Evolutionary conservation across 2,329 filamentous ascomycete genomes (phyloP).

Genomic region (Ophiostoma ulmi): DNA sequence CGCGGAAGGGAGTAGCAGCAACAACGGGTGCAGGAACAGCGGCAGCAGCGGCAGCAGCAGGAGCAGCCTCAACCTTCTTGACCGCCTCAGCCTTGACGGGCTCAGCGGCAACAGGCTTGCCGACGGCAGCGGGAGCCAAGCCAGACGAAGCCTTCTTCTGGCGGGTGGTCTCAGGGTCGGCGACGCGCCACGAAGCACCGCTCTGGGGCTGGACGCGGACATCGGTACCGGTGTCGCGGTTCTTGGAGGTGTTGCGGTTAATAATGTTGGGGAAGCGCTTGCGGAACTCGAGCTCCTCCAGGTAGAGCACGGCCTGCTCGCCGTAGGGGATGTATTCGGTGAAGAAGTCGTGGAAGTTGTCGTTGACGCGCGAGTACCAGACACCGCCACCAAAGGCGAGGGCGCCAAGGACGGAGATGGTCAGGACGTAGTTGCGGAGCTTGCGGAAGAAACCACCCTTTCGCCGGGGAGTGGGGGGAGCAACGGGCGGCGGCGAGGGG

Average conservation of each 20-base stretch:
- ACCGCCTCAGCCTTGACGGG: conserved; percentile 10
- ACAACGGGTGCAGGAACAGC: conserved; percentile 27
- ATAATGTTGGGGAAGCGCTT: conserved; percentile 64
- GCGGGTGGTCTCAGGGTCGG: conserved; percentile 54
- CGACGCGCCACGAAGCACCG: conserved; percentile 74
- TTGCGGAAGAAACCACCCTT: conserved; percentile 65
- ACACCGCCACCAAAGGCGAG: conserved; percentile 82
- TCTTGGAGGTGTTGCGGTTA: conserved; percentile 42
- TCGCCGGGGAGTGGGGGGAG: conserved; percentile 40
- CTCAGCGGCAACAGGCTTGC: conserved; percentile 22
- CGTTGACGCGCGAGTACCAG: conserved; percentile 86
- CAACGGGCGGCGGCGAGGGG: conserved; percentile 35
- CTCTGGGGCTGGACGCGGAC: conserved; percentile 81
- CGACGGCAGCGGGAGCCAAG: conserved; percentile 7
- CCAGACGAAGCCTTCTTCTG: conserved; percentile 40
- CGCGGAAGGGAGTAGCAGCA: conserved; percentile 38
- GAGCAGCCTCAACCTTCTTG: conserved; percentile 25
- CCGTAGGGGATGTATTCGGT: conserved; percentile 94
- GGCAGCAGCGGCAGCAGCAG: conserved; percentile 30
- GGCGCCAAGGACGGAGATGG: conserved; percentile 68
- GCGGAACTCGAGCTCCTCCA: conserved; percentile 91
- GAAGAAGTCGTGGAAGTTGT: conserved; percentile 98
- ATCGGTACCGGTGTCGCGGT: conserved; percentile 57
- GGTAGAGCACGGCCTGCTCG: conserved; percentile 88
- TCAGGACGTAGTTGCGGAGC: conserved; percentile 71